Evolutionary conservation across 768 basidiomycete species (phyloP), one percentile per base, ranked within the genome.

Genomic region (Tricholoma saponaceum): DNA sequence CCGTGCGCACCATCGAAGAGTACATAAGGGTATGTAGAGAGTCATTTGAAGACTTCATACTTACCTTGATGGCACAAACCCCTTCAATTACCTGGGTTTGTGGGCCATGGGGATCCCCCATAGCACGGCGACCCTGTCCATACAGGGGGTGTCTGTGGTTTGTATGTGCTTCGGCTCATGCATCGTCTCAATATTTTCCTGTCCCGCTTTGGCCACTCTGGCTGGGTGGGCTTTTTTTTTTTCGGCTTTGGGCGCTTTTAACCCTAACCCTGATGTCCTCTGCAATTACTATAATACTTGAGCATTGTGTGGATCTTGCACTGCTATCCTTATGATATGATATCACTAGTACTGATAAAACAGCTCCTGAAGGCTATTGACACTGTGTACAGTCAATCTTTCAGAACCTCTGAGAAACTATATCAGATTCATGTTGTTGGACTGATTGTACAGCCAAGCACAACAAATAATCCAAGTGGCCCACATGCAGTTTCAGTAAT

Each of bases 61-160:
- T 82, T 81, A 83, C 81, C 81, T 83, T 83, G 82, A 83, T 81
- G 82, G 82, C 79, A 80, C 71, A 75, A 62, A 72, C 73, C 70
- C 79, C 72, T 81, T 83, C 82, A 81, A 0, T 54, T 76, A 74
- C 68, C 75, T 59, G 79, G 80, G 79, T 71, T 74, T 82, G 72
- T 80, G 81, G 84, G 80, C 76, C 62, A 72, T 76, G 69, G 79
- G 77, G 71, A 74, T 65, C 72, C 77, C 78, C 73, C 83, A 85
- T 84, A 83, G 83, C 83, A 85, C 81, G 83, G 83, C 83, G 83
- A 85, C 83, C 80, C 64, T 85, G 83, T 84, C 83, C 83, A 71
- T 60, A 73, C 77, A 80, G 78, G 77, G 78, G 72, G 73, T 69
- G 65, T 64, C 58, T 66, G 65, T 67, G 77, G 79, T 69, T 84